Evolutionary conservation across 2,329 filamentous ascomycete genomes (phyloP), one percentile per base, ranked within the genome.

Genomic region (Ophiostoma piceae): DNA sequence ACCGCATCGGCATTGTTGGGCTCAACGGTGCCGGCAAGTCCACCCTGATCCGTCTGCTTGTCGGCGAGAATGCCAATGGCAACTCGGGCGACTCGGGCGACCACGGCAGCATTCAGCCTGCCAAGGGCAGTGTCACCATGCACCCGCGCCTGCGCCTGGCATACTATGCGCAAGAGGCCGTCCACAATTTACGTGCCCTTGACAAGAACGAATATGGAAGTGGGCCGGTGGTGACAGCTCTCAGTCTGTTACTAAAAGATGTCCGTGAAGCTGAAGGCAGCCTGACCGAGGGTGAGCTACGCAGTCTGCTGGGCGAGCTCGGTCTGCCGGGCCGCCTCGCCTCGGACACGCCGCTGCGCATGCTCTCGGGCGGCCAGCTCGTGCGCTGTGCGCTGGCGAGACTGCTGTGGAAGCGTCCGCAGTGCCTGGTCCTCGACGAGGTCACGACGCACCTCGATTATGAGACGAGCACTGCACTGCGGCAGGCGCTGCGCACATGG

Each of bases 381-480:
- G 90, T 90, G 67, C 80, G 85, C 22, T 81, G 82, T 68, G 88
- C 89, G 71, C 80, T 93, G 51, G 51, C 51, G 11, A 22, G 22
- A 7, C 51, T 57, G n/a, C 79, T 94, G 47, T 89, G 88, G 84
- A 81, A 80, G 57, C 82, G 85, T 3, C 91, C 91, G 26, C 91
- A 94, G 73, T 84, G 91, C 12, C 70, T 83, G 94, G 84, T 94
- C 6, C 84, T 94, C 8, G 92, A 94, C 76, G 92, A 92, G 77
- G 89, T 92, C 32, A 95, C 92, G 7, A 94, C 92, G 0, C 92
- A 96, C 51, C 82, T 96, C 57, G 92, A 96, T 77, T 91, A 90
- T 72, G 87, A 95, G 79, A 94, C 90, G 0, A 91, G 94, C 32
- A 85, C 87, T 8, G 91, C 90, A 1, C 79, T 96, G 69, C 84